A percentile compares a stretch with the other conserved stretches of the same genome.
Evolutionary conservation across 208 protist species (phyloP).

Genomic region (Zelonia costaricensis): DNA sequence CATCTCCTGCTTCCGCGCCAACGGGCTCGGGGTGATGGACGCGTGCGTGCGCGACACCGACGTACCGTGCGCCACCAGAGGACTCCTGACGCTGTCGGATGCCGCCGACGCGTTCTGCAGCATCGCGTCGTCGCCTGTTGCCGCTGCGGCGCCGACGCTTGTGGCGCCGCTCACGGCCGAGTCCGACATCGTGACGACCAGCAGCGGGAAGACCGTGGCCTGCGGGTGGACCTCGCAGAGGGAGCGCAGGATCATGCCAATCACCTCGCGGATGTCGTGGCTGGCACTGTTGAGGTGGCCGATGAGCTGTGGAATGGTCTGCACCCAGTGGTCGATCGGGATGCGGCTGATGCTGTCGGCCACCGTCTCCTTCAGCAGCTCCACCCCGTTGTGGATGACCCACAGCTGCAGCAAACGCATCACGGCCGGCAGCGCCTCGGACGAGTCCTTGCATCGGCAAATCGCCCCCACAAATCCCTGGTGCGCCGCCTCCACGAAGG

Average conservation of each 20-base stretch:
- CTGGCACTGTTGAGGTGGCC: conserved; percentile 95
- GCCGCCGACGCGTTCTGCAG: background rate
- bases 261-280: conserved; percentile 91
- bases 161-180: conserved; percentile 25
- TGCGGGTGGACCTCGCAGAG: conserved; percentile 98
- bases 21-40: conserved; percentile 17
- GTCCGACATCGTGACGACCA: conserved; percentile 94
- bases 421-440: conserved; percentile 94
- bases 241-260: conserved; percentile 94
- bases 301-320: conserved; percentile 99
- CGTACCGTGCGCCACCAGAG: background rate
- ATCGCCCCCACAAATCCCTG: conserved; percentile 98
- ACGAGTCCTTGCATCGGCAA: conserved; percentile 69
- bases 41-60: conserved; percentile 1
- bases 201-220: conserved; percentile 99
- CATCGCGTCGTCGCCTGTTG: too few relatives aligned
- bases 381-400: conserved; percentile 95
- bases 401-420: conserved; percentile 98
- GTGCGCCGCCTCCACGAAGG: conserved; percentile 91
- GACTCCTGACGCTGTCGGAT: background rate
- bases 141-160: background rate
- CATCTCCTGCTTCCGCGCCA: conserved; percentile 54
- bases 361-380: conserved; percentile 86
- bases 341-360: conserved; percentile 95
- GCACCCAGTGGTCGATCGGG: conserved; percentile 98